Percentiles rank a stretch among this genome's conserved stretches.
Conservation (phyloP, 257 asterid species). For the Mentha longifolia region DNA sequence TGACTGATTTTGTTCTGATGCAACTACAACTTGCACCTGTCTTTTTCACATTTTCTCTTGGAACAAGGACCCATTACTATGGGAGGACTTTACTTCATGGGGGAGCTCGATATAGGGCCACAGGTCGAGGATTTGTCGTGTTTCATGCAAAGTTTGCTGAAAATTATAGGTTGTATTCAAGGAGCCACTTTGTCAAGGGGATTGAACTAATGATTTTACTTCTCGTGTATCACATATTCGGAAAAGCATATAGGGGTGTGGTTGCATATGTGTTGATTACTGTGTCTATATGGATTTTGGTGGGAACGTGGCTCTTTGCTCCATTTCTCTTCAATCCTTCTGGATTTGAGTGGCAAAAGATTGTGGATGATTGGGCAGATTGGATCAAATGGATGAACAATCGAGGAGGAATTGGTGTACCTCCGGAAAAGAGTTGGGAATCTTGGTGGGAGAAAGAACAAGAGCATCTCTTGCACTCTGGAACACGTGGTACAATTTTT, state of each 20-base stretch:
- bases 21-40: slow-evolving; percentile 94
- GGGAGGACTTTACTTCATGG: slow-evolving; percentile 96
- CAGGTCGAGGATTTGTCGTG: slow-evolving; percentile 96
- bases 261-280: slow-evolving; percentile 75
- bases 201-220: slow-evolving; percentile 85
- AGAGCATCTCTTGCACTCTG: slow-evolving; percentile 75
- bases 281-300: slow-evolving; percentile 86
- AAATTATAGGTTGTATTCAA: slow-evolving; percentile 78
- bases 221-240: slow-evolving; percentile 91
- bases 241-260: slow-evolving; percentile 61
- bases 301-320: slow-evolving; percentile 94
- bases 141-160: slow-evolving; percentile 93
- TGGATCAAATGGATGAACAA: slow-evolving; percentile 94
- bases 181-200: slow-evolving; percentile 95
- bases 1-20: slow-evolving; percentile 89
- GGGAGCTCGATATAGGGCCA: slow-evolving; percentile 87
- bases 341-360: slow-evolving; percentile 96
- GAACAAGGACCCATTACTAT: slow-evolving; percentile 86
- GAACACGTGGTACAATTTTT: slow-evolving; percentile 66
- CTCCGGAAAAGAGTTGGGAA: slow-evolving; percentile 93
- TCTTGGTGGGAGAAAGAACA: slow-evolving; percentile 98
- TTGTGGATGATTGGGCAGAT: slow-evolving; percentile 91
- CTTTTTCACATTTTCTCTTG: slow-evolving; percentile 89
- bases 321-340: slow-evolving; percentile 96
- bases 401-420: slow-evolving; percentile 91